Evolutionary conservation across 176 grass and related monocot genomes (phyloP).

Genomic region (Themeda triandra): DNA sequence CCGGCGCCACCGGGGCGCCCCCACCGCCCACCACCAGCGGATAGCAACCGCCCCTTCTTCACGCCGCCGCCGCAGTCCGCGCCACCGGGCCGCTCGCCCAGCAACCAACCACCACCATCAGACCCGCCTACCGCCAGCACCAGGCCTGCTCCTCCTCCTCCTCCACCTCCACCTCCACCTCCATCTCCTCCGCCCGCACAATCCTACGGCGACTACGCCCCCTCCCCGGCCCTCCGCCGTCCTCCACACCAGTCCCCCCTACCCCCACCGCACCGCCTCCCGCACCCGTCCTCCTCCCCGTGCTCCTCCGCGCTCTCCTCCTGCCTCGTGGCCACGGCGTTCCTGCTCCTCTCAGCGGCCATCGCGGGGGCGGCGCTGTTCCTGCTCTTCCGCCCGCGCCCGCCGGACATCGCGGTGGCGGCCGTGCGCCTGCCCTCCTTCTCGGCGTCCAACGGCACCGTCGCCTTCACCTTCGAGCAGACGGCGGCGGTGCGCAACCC

Average conservation of each 20-base stretch:
- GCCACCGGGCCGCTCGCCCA: neutral
- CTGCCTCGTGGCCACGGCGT: conserved; percentile 49
- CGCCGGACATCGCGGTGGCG: conserved; percentile 59
- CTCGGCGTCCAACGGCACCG: conserved; percentile 63
- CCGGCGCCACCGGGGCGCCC: neutral
- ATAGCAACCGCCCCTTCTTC: neutral
- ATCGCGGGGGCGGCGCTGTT: conserved; percentile 43
- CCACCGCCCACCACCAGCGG: neutral
- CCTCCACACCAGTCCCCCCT: neutral
- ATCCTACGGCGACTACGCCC: neutral
- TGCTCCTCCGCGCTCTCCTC: conserved; percentile 48
- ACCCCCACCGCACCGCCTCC: neutral
- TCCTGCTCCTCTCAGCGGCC: conserved; percentile 46
- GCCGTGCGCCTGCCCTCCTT: conserved; percentile 59
- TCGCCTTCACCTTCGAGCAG: conserved; percentile 75
- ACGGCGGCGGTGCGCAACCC: conserved; percentile 70
- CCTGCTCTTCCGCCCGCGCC: conserved; percentile 64
- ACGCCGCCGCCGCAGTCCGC: neutral
- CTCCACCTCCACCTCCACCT: neutral
- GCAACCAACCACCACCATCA: neutral
- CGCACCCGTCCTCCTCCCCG: neutral
- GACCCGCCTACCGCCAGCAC: neutral
- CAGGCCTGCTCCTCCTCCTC: neutral
- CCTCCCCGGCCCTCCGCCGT: no score
- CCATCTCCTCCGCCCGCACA: neutral